Conservation (phyloP, 805 yeast species). For the Starmerella geochares region DNA sequence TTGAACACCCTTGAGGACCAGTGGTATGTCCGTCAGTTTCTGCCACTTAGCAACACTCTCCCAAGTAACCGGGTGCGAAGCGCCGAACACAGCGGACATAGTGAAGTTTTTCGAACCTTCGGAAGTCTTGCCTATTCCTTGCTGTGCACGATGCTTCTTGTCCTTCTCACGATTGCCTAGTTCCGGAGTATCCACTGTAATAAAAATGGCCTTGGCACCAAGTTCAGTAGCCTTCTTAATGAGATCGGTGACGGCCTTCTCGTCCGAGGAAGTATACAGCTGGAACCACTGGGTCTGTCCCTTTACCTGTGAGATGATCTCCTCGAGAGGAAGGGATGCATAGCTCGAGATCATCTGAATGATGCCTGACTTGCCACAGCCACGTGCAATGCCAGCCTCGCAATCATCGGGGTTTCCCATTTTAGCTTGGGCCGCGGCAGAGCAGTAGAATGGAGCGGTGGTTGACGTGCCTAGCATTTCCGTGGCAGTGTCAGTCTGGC, state of each 20-base stretch:
- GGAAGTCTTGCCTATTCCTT: constrained; percentile 38
- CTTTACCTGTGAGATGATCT: constrained; percentile 64
- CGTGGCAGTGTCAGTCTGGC: constrained; percentile 55
- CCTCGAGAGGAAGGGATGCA: constrained; percentile 80
- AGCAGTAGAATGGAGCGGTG: constrained; percentile 71
- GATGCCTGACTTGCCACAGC: constrained; percentile 60
- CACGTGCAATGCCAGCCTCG: constrained; percentile 72
- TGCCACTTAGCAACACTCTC: constrained; percentile 34
- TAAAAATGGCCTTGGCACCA: constrained; percentile 60
- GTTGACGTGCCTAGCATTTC: constrained; percentile 63
- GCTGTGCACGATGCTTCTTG: constrained; percentile 30
- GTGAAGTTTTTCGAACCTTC: constrained; percentile 83
- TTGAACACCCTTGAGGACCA: constrained; percentile 72
- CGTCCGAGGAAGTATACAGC: constrained; percentile 68
- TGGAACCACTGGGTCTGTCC: constrained; percentile 83
- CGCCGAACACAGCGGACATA: constrained; percentile 46
- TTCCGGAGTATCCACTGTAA: constrained; percentile 79
- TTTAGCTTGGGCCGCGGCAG: constrained; percentile 87
- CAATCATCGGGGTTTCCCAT: constrained; percentile 83
- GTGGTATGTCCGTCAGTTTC: constrained; percentile 25
- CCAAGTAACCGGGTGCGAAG: constrained; percentile 30
- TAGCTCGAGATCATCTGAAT: constrained; percentile 89
- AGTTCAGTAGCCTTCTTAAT: constrained; percentile 66
- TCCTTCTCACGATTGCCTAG: constrained; percentile 86
- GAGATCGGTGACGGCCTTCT: constrained; percentile 42